phyloP scores from a whole-genome alignment of 2,329 filamentous ascomycete species.

The Sphaerostilbella broomeana region DNA sequence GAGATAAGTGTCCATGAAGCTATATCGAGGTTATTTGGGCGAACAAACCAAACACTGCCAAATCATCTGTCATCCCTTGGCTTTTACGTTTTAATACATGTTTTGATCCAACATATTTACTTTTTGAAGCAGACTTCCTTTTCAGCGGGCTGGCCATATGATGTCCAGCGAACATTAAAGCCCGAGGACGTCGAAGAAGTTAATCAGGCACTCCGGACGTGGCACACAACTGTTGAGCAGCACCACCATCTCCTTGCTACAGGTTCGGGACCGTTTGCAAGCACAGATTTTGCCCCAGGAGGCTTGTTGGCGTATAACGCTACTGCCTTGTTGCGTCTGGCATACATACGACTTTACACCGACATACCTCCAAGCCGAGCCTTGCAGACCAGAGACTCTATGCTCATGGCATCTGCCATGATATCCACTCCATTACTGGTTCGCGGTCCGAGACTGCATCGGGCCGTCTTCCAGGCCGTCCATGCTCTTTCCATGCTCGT shows the following conservation, averaged over 20 bases:
- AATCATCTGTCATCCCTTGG: constrained; percentile 53
- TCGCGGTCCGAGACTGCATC: constrained; percentile 52
- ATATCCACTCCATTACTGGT: constrained; percentile 51
- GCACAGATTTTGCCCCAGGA: constrained; percentile 45
- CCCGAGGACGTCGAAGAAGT: constrained; percentile 52
- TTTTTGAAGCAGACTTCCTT: constrained; percentile 58
- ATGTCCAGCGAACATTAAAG: constrained; percentile 43
- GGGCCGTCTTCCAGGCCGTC: constrained; percentile 60
- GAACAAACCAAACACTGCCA: constrained; percentile 41
- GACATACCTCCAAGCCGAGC: constrained; percentile 57
- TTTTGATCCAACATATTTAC: constrained; percentile 65
- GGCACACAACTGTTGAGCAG: constrained; percentile 54
- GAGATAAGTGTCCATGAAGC: constrained; percentile 52
- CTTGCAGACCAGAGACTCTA: constrained; percentile 58
- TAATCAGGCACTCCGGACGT: constrained; percentile 48
- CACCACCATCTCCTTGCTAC: constrained; percentile 45
- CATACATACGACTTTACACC: constrained; percentile 59
- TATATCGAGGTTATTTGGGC: constrained; percentile 48
- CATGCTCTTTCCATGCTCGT: constrained; percentile 63
- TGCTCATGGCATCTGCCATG: constrained; percentile 54
- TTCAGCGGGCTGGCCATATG: constrained; percentile 41
- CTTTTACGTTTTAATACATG: constrained; percentile 66
- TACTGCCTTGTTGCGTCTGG: constrained; percentile 52
- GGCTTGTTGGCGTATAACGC: constrained; percentile 62
- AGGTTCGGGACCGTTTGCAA: constrained; percentile 39